phyloP scores from a whole-genome alignment of 208 protist genomes.

The Trypanosoma rangeli region DNA sequence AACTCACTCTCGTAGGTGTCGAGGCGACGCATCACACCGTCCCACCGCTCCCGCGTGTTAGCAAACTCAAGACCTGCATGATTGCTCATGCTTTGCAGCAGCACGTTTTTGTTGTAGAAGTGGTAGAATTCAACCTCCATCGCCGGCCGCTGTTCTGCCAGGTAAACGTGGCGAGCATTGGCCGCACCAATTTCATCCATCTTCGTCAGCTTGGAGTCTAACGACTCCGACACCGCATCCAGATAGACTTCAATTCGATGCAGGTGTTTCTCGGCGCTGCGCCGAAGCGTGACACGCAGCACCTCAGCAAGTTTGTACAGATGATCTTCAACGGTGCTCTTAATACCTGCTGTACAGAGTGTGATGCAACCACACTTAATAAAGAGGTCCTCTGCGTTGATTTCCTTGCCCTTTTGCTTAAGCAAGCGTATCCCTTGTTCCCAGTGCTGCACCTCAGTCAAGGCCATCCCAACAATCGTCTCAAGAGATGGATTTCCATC shows the following conservation, averaged over 20 bases:
- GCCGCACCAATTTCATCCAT: slow-evolving; percentile 93
- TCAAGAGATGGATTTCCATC: slow-evolving; percentile 80
- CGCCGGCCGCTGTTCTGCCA: slow-evolving; percentile 81
- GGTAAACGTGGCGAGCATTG: slow-evolving; percentile 74
- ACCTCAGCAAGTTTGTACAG: slow-evolving; percentile 88
- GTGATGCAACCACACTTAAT: slow-evolving; percentile 95
- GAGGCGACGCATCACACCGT: slow-evolving; percentile 80
- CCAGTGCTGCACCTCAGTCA: slow-evolving; percentile 94
- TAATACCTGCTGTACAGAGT: slow-evolving; percentile 92
- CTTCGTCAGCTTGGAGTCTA: slow-evolving; percentile 89
- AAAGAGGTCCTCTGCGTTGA: slow-evolving; percentile 92
- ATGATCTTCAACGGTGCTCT: slow-evolving; percentile 93
- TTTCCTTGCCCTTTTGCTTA: slow-evolving; percentile 95
- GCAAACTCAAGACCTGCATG: slow-evolving; percentile 68
- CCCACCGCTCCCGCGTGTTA: slow-evolving; percentile 73
- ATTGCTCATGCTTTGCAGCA: slow-evolving; percentile 89
- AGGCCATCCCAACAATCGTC: slow-evolving; percentile 80
- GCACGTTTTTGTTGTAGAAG: slow-evolving; percentile 92
- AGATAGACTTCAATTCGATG: slow-evolving; percentile 87
- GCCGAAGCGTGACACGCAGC: slow-evolving; percentile 83
- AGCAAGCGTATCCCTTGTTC: slow-evolving; percentile 95
- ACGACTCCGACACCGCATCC: slow-evolving; percentile 51
- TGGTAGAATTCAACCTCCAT: slow-evolving; percentile 90
- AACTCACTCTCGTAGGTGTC: slow-evolving; percentile 93
- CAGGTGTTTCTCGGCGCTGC: slow-evolving; percentile 82